phyloP scores from a whole-genome alignment of 257 asterid genomes.

The Solanum chilense region DNA sequence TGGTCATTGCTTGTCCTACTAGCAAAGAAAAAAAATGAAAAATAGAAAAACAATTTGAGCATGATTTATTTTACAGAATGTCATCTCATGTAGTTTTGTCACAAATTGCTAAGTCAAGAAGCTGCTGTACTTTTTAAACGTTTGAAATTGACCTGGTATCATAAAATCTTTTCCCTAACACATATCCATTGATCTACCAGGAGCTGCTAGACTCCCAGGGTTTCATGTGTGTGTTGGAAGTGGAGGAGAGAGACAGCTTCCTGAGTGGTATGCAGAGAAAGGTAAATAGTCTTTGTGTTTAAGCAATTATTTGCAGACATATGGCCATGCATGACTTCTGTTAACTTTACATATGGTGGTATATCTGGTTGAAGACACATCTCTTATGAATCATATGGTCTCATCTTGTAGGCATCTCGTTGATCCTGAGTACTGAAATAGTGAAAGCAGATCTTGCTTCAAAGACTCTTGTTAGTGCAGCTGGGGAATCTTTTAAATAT shows the following conservation, averaged over 20 bases:
- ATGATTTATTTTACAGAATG: not conserved
- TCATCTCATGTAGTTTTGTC: not conserved
- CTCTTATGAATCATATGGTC: not conserved
- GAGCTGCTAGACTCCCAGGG: slow-evolving; percentile 95
- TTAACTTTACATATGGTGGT: not conserved
- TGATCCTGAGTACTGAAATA: slow-evolving; percentile 80
- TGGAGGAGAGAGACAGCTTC: slow-evolving; percentile 95
- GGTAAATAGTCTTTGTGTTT: slow-evolving; percentile 25
- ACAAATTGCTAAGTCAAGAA: not conserved
- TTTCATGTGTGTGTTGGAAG: slow-evolving; percentile 93
- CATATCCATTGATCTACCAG: slow-evolving; percentile 20
- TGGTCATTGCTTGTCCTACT: not conserved
- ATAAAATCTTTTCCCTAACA: not conserved
- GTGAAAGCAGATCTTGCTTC: slow-evolving; percentile 79
- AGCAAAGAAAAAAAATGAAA: not conserved
- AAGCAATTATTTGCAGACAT: not conserved
- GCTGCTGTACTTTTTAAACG: not conserved
- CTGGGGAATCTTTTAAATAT: slow-evolving; percentile 58
- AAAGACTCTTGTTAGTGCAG: slow-evolving; percentile 59
- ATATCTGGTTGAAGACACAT: not conserved
- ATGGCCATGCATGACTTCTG: not conserved
- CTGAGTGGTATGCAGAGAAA: slow-evolving; percentile 94
- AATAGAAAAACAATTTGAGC: not conserved
- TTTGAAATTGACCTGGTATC: not conserved
- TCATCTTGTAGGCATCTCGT: slow-evolving; percentile 55